phyloP scores from a whole-genome alignment of 345 rosid species.

The Crucihimalaya himalaica region DNA sequence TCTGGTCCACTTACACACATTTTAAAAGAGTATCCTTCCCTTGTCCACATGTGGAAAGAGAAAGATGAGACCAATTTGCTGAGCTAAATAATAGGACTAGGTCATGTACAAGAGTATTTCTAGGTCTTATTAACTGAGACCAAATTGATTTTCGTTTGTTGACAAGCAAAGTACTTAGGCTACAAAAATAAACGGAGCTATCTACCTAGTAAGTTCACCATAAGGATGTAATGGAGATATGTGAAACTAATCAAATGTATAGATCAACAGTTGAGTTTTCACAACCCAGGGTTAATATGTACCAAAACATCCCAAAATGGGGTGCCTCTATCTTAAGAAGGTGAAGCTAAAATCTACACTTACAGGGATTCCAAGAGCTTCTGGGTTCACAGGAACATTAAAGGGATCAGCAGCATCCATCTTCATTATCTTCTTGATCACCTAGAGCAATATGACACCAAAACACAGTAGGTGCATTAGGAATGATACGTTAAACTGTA shows the following conservation, averaged over 20 bases:
- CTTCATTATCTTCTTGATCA: slow-evolving; percentile 94
- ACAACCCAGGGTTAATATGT: not conserved
- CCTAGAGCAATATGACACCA: slow-evolving; percentile 39
- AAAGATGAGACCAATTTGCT: not conserved
- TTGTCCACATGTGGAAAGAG: not conserved
- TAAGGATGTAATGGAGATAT: not conserved
- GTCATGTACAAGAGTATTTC: slow-evolving; percentile 3
- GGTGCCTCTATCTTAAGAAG: not conserved
- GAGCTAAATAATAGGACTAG: not conserved
- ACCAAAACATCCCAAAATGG: not conserved
- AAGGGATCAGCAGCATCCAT: slow-evolving; percentile 99
- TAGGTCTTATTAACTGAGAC: not conserved
- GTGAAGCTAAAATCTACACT: slow-evolving; percentile 33
- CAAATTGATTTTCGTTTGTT: not conserved
- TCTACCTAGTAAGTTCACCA: not conserved
- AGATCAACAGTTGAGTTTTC: no score
- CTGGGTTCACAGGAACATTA: slow-evolving; percentile 88
- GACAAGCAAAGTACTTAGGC: not conserved
- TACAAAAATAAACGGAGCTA: not conserved
- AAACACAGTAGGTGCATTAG: slow-evolving; percentile 1
- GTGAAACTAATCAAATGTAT: not conserved
- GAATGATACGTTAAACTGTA: not conserved
- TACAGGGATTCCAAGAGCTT: slow-evolving; percentile 97
- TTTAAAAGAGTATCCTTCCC: not conserved
- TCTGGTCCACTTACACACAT: not conserved